Conservation (phyloP, 768 basidiomycete genomes). For the Fistulinella prunicolor region DNA sequence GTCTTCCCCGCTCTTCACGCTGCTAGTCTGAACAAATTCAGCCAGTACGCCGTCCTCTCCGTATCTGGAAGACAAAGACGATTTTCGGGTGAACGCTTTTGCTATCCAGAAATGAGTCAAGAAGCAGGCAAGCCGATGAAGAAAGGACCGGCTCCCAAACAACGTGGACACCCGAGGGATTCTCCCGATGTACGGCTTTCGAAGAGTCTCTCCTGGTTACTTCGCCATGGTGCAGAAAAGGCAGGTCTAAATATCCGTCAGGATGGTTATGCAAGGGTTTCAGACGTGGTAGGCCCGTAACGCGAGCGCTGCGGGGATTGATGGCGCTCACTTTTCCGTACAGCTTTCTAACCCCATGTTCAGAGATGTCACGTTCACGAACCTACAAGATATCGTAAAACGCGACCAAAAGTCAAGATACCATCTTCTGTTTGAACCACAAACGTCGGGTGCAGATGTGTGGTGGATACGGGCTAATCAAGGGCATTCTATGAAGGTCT, state of each 20-base stretch:
- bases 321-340: slow-evolving; percentile 6
- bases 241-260: slow-evolving; percentile 72
- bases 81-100: slow-evolving; percentile 3
- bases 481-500: slow-evolving; percentile 81
- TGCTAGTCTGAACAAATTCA: not conserved
- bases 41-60: too few species aligned
- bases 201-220: slow-evolving; percentile 86
- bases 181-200: slow-evolving; percentile 67
- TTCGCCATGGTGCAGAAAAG: slow-evolving; percentile 84
- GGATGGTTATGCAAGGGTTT: slow-evolving; percentile 84
- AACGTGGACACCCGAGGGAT: slow-evolving; percentile 61
- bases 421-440: slow-evolving; percentile 52
- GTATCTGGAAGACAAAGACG: slow-evolving; percentile 2
- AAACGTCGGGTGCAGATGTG: slow-evolving; percentile 33
- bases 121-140: slow-evolving; percentile 6
- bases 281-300: slow-evolving; percentile 70
- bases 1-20: not conserved
- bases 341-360: slow-evolving; percentile 74
- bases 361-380: slow-evolving; percentile 51
- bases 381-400: slow-evolving; percentile 61
- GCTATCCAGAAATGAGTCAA: slow-evolving; percentile 7
- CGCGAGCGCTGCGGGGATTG: not conserved
- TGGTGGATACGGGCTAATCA: slow-evolving; percentile 93
- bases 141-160: slow-evolving; percentile 36
- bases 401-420: slow-evolving; percentile 67